Evolutionary conservation across 1,284 basidiomycete genomes (phyloP), one percentile per base, ranked within the genome.

Genomic region (Rhodotorula mucilaginosa): DNA sequence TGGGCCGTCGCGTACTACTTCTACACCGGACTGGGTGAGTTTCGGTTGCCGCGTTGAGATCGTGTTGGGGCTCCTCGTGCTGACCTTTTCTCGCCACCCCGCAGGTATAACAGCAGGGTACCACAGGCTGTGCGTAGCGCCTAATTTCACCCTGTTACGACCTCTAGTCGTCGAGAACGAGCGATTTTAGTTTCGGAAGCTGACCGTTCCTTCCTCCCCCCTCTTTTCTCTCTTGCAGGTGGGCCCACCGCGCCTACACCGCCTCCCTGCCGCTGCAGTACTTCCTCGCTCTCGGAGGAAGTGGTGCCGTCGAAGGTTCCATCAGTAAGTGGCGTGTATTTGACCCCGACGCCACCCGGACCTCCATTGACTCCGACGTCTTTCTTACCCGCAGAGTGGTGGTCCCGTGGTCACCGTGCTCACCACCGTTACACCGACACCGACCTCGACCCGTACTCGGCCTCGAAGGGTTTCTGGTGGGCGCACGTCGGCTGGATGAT

Each of bases 371-470:
- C 26, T 6, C 16, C 16, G 51, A 39, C 39, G 21, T 2, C 39
- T 18, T 18, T 8, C 39, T 47, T 26, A 2, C 31, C 34, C 15
- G 21, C 56, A 89, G 54, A 89, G 80, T 96, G 93, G 93, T 96
- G 93, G 93, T 88, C 88, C n/a, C 87, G 93, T 61, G 92, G 91
- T 70, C 93, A 96, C 84, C 89, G 93, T 73, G 92, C 93, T 15
- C 92, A 96, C 83, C 93, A 95, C 81, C 87, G 92, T 64, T 95
- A 96, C 84, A 96, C 93, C 80, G 94, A 97, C 83, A 96, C 93
- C 78, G 90, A 94, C 70, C 89, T 97, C 72, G 93, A 96, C 83
- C 94, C 93, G 1, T 97, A 96, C 84, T 90, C 90, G 73, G 92
- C 93, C 5, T 90, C 93, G 82, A 87, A 89, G 79, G 94, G 93